Evolutionary conservation across 345 rosid genomes (phyloP), one percentile per base, ranked within the genome.

Genomic region (Sapria himalayana): DNA sequence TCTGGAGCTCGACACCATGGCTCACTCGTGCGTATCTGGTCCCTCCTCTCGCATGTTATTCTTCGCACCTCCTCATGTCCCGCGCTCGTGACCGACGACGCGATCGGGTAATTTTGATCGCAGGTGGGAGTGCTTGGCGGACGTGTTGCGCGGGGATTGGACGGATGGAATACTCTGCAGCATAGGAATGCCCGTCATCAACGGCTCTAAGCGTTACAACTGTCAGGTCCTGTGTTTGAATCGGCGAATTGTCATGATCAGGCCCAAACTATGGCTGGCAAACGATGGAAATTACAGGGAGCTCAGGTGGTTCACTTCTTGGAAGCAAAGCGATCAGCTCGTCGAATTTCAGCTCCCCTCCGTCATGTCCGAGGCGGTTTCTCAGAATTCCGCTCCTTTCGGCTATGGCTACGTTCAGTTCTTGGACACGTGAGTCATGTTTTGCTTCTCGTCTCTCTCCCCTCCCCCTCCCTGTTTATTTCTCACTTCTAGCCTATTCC

Each of bases 61-160:
- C n/a, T n/a, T n/a, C n/a, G n/a, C n/a, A n/a, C n/a, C n/a, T n/a
- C n/a, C n/a, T n/a, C n/a, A n/a, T n/a, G n/a, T n/a, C n/a, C n/a
- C n/a, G n/a, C n/a, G n/a, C n/a, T n/a, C n/a, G n/a, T n/a, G n/a
- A n/a, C n/a, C n/a, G n/a, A n/a, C n/a, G n/a, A n/a, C n/a, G n/a
- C n/a, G n/a, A n/a, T n/a, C n/a, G n/a, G n/a, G n/a, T n/a, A n/a
- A n/a, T n/a, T 35, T 19, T 46, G 46, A 24, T 12, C 55, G 64
- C 56, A 89, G 94, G 37, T 89, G 98, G 98, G 95, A 79, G 43
- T 76, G 98, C 61, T 70, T 82, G 74, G 79, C 79, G 51, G 95
- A 82, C 19, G 40, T 89, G 55, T 35, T 89, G 51, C 52, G 69
- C 15, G 79, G 84, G 37, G 86, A 82, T 48, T 76, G 75, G 81